These are phyloP conservation scores for Saccharomycopsis sp. DNA, from an alignment of 805 yeast genomes.

Conservation along the genomic window DNA sequence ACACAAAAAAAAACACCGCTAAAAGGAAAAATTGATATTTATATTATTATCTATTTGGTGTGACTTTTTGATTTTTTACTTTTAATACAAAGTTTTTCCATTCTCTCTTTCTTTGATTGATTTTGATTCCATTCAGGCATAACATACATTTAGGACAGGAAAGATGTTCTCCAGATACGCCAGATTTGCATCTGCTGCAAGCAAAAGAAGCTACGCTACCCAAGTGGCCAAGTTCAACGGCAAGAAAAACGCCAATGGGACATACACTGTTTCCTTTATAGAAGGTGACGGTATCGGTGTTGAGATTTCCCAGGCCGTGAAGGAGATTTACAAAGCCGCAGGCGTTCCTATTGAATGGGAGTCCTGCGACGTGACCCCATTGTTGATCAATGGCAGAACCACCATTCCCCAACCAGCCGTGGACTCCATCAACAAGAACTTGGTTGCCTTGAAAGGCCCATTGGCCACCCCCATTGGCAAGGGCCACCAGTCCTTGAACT, in stretches of 20 bases:
- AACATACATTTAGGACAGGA: too few relatives aligned
- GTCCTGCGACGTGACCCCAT: slow-evolving; percentile 91
- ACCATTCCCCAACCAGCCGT: slow-evolving; percentile 89
- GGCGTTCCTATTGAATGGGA: slow-evolving; percentile 96
- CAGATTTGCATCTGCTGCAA: not conserved
- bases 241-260: slow-evolving; percentile 61
- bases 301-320: slow-evolving; percentile 91
- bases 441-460: slow-evolving; percentile 96
- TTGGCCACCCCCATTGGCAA: slow-evolving; percentile 98
- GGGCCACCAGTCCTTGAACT: slow-evolving; percentile 95
- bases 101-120: not conserved
- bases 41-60: too few relatives aligned
- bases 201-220: slow-evolving; percentile 28
- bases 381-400: slow-evolving; percentile 84
- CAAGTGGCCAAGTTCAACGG: slow-evolving; percentile 62
- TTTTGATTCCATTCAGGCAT: too few relatives aligned
- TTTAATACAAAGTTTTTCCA: not conserved
- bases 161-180: not conserved
- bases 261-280: slow-evolving; percentile 87
- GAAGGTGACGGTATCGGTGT: slow-evolving; percentile 99
- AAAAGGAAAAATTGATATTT: too few relatives aligned
- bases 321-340: slow-evolving; percentile 89
- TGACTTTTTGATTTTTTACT: too few relatives aligned
- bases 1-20: not conserved
- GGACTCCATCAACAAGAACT: slow-evolving; percentile 83